Percentiles rank a stretch among this genome's conserved stretches.
These are phyloP conservation scores for Penicillium sp. DNA, from an alignment of 2,329 filamentous ascomycete species.

Conservation along the genomic window DNA sequence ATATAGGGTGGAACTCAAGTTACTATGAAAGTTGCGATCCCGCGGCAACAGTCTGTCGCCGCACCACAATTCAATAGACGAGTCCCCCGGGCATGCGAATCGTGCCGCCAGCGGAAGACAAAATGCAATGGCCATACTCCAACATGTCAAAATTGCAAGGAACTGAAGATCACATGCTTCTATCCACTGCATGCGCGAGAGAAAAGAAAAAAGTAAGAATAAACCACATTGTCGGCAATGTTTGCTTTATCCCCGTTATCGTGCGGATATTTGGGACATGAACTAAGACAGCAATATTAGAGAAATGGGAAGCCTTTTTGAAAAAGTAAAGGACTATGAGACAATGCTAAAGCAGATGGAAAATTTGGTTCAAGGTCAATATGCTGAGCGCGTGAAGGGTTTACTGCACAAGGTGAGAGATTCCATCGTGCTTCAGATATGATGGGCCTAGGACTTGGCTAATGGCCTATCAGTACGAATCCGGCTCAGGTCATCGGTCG, in stretches of 20 bases:
- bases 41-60: slow-evolving; percentile 23
- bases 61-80: slow-evolving; percentile 27
- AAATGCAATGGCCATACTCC: slow-evolving; percentile 47
- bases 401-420: slow-evolving; percentile 5
- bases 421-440: background rate
- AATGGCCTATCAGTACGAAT: background rate
- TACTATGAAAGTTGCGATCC: slow-evolving; percentile 34
- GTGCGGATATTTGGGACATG: background rate
- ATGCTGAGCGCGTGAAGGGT: slow-evolving; percentile 1
- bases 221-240: background rate
- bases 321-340: slow-evolving; percentile 8
- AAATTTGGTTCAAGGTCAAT: background rate
- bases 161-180: slow-evolving; percentile 38
- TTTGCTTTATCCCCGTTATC: background rate
- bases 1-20: background rate
- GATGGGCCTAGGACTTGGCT: background rate
- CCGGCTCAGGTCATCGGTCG: background rate
- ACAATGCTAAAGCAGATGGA: slow-evolving; percentile 7
- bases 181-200: slow-evolving; percentile 44
- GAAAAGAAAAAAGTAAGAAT: slow-evolving; percentile 35
- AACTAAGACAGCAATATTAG: background rate
- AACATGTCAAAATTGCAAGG: slow-evolving; percentile 42
- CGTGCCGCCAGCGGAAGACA: slow-evolving; percentile 44
- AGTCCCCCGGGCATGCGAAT: slow-evolving; percentile 42
- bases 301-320: slow-evolving; percentile 1